Evolutionary conservation across 2,329 filamentous ascomycete genomes (phyloP).

Genomic region (Calonectria pauciramosa): DNA sequence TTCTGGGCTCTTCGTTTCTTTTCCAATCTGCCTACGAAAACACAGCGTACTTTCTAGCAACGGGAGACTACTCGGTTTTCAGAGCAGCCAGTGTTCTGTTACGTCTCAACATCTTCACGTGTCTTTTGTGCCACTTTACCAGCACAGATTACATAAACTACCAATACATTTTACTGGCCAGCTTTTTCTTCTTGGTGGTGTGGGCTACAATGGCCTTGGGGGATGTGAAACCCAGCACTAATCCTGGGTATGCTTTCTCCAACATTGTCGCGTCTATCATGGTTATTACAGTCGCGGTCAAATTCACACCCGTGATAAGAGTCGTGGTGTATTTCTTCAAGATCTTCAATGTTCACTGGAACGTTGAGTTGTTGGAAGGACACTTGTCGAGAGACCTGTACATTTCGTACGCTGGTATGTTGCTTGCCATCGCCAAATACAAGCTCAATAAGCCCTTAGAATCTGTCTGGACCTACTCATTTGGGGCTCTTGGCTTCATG

Average conservation of each 20-base stretch:
- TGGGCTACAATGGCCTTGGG: conserved; percentile 64
- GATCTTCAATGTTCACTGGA: conserved; percentile 62
- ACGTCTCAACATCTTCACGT: conserved; percentile 69
- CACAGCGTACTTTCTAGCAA: conserved; percentile 69
- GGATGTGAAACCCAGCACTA: conserved; percentile 56
- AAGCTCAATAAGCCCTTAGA: conserved; percentile 38
- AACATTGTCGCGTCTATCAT: conserved; percentile 63
- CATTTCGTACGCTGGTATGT: conserved; percentile 69
- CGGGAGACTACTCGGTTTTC: conserved; percentile 67
- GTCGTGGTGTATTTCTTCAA: conserved; percentile 48
- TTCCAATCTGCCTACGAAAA: conserved; percentile 75
- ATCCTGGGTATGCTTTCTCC: conserved; percentile 56
- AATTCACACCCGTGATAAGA: conserved; percentile 32
- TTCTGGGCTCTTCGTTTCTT: conserved; percentile 70
- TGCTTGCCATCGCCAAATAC: conserved; percentile 50
- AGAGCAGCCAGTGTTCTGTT: conserved; percentile 66
- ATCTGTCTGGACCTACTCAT: conserved; percentile 36
- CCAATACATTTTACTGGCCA: conserved; percentile 70
- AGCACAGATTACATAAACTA: conserved; percentile 65
- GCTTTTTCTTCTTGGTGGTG: conserved; percentile 73
- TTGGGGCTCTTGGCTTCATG: conserved; percentile 51
- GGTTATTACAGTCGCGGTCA: conserved; percentile 48
- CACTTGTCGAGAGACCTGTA: conserved; percentile 66
- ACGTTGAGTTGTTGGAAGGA: conserved; percentile 63
- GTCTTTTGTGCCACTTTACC: conserved; percentile 68